Base-by-base conservation (phyloP, 2,329 filamentous ascomycete genomes). In the Fusarium albidum region DNA sequence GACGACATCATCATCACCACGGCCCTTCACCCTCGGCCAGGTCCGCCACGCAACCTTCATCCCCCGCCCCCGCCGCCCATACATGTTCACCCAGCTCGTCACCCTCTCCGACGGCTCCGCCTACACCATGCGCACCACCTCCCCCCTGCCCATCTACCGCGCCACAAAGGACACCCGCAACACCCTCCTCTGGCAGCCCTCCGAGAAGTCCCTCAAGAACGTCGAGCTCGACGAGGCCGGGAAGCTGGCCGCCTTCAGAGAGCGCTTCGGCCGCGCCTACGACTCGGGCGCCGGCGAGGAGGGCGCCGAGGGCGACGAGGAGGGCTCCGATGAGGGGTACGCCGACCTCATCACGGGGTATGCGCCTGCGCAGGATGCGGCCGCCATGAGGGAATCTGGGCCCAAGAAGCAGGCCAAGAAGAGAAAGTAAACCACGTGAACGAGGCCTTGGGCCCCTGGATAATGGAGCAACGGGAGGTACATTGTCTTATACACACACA, bases 171-270 rank as follows among this genome's bases (percentile, higher is more conserved):
- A 99, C 78, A 91, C 89, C 37, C 87, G 92, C 67, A 99, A 98
- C 80, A 88, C 91, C 68, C 79, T 91, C 3, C 76, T 96, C 47
- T 99, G 95, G 95, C 95, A 98, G 73, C 95, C 95, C 0, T 87
- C 82, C 53, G 88, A 90, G 63, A 86, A 87, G 75, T 89, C 89
- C 57, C 80, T 99, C 67, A 79, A 88, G 71, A 96, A 95, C 73
- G 83, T 97, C 52, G 95, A 99, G 77, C 87, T 96, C 59, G 95
- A 99, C 73, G 95, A 98, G 82, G 94, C 95, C 4, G 95, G 95
- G 14, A 86, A 90, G 70, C 77, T 99, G 68, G 90, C 88, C 45
- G 90, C 91, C 49, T 99, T 99, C 79, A 83, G 95, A 68, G 83
- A 83, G 57, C 84, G 90, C 51, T 99, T 93, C 78, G 95, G 95